Conservation (phyloP, 306 rosid genomes). For the Quercus rubra region DNA sequence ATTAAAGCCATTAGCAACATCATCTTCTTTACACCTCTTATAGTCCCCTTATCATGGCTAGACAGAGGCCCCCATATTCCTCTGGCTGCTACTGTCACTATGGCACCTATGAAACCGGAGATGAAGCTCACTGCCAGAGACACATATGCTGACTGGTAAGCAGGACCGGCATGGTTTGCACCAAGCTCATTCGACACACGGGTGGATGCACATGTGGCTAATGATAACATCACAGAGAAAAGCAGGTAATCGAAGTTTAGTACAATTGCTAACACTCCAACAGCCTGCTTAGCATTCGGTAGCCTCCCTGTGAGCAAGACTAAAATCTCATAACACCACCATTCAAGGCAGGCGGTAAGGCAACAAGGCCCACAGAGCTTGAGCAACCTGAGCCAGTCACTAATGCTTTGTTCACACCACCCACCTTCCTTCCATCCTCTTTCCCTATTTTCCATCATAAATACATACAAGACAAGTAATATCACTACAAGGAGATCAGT, state of each 20-base stretch:
- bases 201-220: constrained; percentile 64
- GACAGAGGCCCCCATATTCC: constrained; percentile 78
- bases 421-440: constrained; percentile 63
- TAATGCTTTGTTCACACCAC: constrained; percentile 58
- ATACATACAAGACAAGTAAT: constrained; percentile 54
- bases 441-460: constrained; percentile 33
- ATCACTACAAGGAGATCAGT: constrained; percentile 60
- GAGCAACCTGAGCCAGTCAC: constrained; percentile 63
- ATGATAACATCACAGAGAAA: constrained; percentile 62
- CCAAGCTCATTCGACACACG: constrained; percentile 80
- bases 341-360: constrained; percentile 82
- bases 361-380: constrained; percentile 84
- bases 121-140: constrained; percentile 42
- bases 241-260: constrained; percentile 74
- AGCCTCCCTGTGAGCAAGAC: constrained; percentile 76
- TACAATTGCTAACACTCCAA: constrained; percentile 59
- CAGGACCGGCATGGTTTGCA: constrained; percentile 39
- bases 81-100: constrained; percentile 60
- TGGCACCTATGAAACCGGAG: constrained; percentile 52
- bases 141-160: constrained; percentile 50
- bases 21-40: constrained; percentile 65
- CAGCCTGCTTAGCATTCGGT: constrained; percentile 48
- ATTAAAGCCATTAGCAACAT: constrained; percentile 70
- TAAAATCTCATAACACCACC: constrained; percentile 96
- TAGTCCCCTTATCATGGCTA: constrained; percentile 45